These are phyloP conservation scores for Xylaria bambusicola DNA, from an alignment of 495 filamentous ascomycete genomes.

Conservation along the genomic window DNA sequence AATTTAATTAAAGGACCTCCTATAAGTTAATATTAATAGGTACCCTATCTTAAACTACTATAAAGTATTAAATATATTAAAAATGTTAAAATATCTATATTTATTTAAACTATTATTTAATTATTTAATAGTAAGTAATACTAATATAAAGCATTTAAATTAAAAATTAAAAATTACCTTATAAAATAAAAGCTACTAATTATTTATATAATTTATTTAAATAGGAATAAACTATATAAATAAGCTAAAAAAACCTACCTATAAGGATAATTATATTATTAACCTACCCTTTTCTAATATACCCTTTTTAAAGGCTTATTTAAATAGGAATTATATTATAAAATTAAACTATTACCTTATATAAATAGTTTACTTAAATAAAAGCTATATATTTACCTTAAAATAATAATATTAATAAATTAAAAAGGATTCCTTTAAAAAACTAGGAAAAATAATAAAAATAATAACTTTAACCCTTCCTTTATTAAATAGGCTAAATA, in stretches of 20 bases:
- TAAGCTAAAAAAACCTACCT: neutral
- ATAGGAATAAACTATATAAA: neutral
- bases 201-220: neutral
- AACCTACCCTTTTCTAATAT: neutral
- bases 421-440: neutral
- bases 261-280: neutral
- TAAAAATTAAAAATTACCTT: neutral
- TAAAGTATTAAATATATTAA: neutral
- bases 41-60: neutral
- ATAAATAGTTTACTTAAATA: neutral
- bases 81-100: neutral
- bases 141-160: slow-evolving; percentile 1
- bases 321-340: neutral
- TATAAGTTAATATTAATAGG: slow-evolving; percentile 2
- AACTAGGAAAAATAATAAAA: neutral
- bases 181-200: neutral
- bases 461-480: neutral
- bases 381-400: neutral
- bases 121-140: neutral
- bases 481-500: neutral
- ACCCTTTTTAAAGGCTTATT: neutral
- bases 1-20: neutral
- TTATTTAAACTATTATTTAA: neutral
- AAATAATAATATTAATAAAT: neutral
- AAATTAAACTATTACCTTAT: neutral